These are phyloP conservation scores for Metschnikowia picachoensis DNA, from an alignment of 805 yeast genomes.

Conservation along the genomic window DNA sequence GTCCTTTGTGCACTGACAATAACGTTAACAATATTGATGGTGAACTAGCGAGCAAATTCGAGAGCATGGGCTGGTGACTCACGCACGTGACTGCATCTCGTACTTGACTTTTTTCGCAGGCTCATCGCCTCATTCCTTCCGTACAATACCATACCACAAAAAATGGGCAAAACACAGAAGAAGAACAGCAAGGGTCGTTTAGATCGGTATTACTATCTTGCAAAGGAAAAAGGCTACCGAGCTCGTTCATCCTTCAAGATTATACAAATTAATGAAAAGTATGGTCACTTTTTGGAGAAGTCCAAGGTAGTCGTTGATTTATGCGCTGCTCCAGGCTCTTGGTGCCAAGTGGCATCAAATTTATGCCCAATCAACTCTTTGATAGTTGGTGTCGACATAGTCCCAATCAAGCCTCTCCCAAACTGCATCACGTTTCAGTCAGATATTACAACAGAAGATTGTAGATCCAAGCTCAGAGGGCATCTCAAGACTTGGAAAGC, in stretches of 20 bases:
- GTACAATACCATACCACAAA: conserved; percentile 2
- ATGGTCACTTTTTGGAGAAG: conserved; percentile 90
- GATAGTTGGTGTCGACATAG: conserved; percentile 98
- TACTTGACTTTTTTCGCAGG: conserved; percentile 5
- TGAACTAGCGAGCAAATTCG: conserved; percentile 41
- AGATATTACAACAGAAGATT: conserved; percentile 97
- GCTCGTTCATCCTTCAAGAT: conserved; percentile 97
- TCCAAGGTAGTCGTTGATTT: conserved; percentile 95
- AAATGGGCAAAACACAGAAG: conserved; percentile 89
- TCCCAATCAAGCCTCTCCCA: conserved; percentile 94
- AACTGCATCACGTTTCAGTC: conserved; percentile 92
- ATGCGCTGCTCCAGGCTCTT: conserved; percentile 99
- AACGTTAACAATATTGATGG: conserved; percentile 68
- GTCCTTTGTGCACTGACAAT: conserved; percentile 73
- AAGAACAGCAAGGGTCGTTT: conserved; percentile 98
- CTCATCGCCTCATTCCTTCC: conserved; percentile 10
- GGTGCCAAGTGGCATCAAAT: conserved; percentile 98
- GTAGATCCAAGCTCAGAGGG: conserved; percentile 90
- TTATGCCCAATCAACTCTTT: conserved; percentile 89
- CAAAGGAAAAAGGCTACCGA: conserved; percentile 97
- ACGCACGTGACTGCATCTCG: conserved; percentile 15
- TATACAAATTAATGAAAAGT: conserved; percentile 92
- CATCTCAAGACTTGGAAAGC: conserved; percentile 99
- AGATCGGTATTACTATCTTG: conserved; percentile 92
- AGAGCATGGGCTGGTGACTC: conserved; percentile 13